A percentile compares a stretch with the other conserved stretches of the same genome.
These are phyloP conservation scores for Phytophthora constricta DNA, from an alignment of 352 stramenopile genomes.

Conservation along the genomic window DNA sequence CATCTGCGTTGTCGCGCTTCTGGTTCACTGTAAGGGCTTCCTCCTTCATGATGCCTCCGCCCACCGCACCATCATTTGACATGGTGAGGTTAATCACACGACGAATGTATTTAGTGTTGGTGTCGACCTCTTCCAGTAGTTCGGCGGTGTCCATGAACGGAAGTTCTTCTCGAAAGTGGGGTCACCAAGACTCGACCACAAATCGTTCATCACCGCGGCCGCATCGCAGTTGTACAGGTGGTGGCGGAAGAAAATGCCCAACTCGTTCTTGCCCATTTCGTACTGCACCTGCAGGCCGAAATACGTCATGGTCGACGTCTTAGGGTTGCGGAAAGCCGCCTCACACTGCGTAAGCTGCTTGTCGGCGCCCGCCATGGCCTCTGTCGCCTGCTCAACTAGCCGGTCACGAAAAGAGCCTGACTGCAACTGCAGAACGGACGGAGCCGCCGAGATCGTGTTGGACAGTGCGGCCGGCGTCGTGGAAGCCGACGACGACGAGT, in stretches of 20 bases:
- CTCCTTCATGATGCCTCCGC: conserved; percentile 84
- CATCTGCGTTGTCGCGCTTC: conserved; percentile 81
- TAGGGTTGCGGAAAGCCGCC: conserved; percentile 76
- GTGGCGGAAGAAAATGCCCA: conserved; percentile 89
- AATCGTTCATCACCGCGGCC: conserved; percentile 68
- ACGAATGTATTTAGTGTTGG: conserved; percentile 84
- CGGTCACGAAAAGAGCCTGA: conserved; percentile 84
- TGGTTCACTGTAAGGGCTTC: conserved; percentile 79
- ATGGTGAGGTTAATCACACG: conserved; percentile 85
- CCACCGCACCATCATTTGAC: conserved; percentile 68
- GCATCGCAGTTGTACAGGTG: conserved; percentile 84
- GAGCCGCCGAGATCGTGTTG: conserved; percentile 67
- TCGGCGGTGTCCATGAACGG: conserved; percentile 81
- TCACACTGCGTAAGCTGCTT: conserved; percentile 80
- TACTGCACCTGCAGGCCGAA: conserved; percentile 90
- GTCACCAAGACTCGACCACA: conserved; percentile 82
- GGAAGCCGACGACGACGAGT: conserved; percentile 69
- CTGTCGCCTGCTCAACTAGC: conserved; percentile 65
- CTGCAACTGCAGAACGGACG: conserved; percentile 74
- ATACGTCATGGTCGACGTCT: conserved; percentile 90
- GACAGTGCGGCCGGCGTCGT: conserved; percentile 66
- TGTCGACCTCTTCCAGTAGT: conserved; percentile 75
- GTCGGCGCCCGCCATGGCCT: conserved; percentile 64
- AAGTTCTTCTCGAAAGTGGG: conserved; percentile 80
- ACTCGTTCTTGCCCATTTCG: conserved; percentile 87